Base-by-base conservation (phyloP, 2,329 filamentous ascomycete genomes). In the Rhynchosporium secalis region DNA sequence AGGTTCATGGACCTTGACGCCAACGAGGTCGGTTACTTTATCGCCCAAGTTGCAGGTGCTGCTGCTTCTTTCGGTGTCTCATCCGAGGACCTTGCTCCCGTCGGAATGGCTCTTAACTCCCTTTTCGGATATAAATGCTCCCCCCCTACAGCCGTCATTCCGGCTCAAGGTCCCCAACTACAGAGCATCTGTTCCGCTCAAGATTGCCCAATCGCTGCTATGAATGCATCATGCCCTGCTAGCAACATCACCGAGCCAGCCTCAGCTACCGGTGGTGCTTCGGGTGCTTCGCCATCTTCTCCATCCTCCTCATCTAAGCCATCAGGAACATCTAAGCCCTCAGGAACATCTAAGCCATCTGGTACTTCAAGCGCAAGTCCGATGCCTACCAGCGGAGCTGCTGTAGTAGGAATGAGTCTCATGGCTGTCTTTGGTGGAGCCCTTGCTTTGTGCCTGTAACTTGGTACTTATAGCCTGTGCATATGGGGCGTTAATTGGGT, bases 121-220 rank as follows among this genome's bases (percentile, higher is more conserved):
- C 71, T 73, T 36, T 87, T 86, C 73, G 80, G 77, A 63, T 76
- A 79, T 70, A 77, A 77, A 61, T 86, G 84, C 74, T 71, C 76
- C 2, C 77, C 81, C 1, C 71, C 78, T 38, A 74, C 76, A 2
- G 33, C 58, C 29, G 58, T 61, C 57, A 77, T 85, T 60, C 74
- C 78, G n/a, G 70, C 75, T 4, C 77, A 81, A 61, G 77, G 76
- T 6, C 63, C 77, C 9, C 77, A 82, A 68, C 75, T 83, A n/a
- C 82, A 87, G 73, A 76, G 79, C 60, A 84, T 87, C 66, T 87
- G 84, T 76, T 79, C 79, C 66, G 78, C 77, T 40, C 74, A 76
- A 15, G 71, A 74, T 46, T 86, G 83, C 72, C 79, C 79, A 0
- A 55, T 81, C 10, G 77, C 81, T 12, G 66, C 74, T 3, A 36